Evolutionary conservation across 2,329 filamentous ascomycete species (phyloP).

Genomic region (Arthrocladium fulminans): DNA sequence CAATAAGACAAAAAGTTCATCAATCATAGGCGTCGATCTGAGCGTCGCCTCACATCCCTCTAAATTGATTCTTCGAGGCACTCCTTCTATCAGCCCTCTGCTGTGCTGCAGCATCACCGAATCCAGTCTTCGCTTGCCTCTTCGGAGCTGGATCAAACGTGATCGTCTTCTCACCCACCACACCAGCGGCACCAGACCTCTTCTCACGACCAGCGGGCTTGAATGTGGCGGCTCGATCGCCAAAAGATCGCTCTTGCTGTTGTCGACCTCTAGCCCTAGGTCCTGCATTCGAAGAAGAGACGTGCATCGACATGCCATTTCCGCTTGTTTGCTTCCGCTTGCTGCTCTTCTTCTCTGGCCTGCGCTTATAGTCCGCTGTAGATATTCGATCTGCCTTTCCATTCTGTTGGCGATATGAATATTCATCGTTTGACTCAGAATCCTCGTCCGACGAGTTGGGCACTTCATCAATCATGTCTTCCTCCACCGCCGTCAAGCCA

Average conservation of each 20-base stretch:
- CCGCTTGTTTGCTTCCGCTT: conserved; percentile 39
- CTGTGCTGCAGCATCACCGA: neutral
- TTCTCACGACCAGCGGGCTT: conserved; percentile 29
- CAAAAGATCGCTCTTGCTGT: conserved; percentile 48
- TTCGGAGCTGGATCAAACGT: conserved; percentile 48
- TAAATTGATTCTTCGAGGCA: conserved; percentile 42
- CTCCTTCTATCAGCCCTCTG: conserved; percentile 34
- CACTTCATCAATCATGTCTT: conserved; percentile 49
- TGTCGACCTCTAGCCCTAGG: conserved; percentile 27
- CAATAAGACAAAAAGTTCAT: neutral
- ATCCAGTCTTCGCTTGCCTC: conserved; percentile 24
- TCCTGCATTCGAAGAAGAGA: conserved; percentile 41
- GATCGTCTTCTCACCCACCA: conserved; percentile 47
- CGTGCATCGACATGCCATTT: conserved; percentile 47
- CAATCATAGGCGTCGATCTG: neutral
- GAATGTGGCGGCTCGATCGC: conserved; percentile 43
- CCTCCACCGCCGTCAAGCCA: conserved; percentile 54
- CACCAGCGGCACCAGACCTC: conserved; percentile 23
- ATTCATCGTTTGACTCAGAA: conserved; percentile 27
- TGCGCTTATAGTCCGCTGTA: conserved; percentile 45
- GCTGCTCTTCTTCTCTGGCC: conserved; percentile 31
- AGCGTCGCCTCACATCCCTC: conserved; percentile 30
- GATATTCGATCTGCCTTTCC: conserved; percentile 39
- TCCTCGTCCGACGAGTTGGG: conserved; percentile 34
- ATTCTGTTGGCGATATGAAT: conserved; percentile 26